phyloP scores from a whole-genome alignment of 805 yeast species.

The Grigorovia transvaalensis region DNA sequence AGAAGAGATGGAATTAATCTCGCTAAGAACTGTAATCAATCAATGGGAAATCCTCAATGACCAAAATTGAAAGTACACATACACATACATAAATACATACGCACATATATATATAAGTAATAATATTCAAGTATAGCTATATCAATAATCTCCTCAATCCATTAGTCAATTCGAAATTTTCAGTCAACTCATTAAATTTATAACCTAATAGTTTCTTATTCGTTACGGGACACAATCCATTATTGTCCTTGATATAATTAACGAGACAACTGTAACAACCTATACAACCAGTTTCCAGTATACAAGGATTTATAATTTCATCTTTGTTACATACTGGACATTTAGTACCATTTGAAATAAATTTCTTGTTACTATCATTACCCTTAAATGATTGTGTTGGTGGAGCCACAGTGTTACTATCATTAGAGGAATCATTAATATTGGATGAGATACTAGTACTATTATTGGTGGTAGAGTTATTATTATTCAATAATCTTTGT shows the following conservation, averaged over 20 bases:
- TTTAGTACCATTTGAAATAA: conserved; percentile 7
- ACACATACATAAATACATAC: neutral
- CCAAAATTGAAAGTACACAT: neutral
- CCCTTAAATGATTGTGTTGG: neutral
- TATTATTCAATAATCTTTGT: conserved; percentile 1
- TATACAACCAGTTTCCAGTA: conserved; percentile 84
- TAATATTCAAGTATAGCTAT: conserved; percentile 19
- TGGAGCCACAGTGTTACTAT: neutral
- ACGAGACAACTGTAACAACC: conserved; percentile 83
- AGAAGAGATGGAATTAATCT: conserved; percentile 17
- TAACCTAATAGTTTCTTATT: conserved; percentile 66
- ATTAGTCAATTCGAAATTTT: conserved; percentile 63
- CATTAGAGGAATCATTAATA: neutral
- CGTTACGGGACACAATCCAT: conserved; percentile 70
- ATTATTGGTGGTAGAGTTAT: neutral
- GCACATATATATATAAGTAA: neutral
- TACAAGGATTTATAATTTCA: conserved; percentile 62
- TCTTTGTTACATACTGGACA: conserved; percentile 65
- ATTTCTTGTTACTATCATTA: neutral
- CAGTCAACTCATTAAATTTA: conserved; percentile 43
- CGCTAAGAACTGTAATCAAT: conserved; percentile 17
- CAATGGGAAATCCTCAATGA: conserved; percentile 20
- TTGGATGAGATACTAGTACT: neutral
- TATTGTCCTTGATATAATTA: conserved; percentile 42
- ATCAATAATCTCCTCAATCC: conserved; percentile 70